Conservation (phyloP, 257 asterid species). For the Capsicum rhomboideum region DNA sequence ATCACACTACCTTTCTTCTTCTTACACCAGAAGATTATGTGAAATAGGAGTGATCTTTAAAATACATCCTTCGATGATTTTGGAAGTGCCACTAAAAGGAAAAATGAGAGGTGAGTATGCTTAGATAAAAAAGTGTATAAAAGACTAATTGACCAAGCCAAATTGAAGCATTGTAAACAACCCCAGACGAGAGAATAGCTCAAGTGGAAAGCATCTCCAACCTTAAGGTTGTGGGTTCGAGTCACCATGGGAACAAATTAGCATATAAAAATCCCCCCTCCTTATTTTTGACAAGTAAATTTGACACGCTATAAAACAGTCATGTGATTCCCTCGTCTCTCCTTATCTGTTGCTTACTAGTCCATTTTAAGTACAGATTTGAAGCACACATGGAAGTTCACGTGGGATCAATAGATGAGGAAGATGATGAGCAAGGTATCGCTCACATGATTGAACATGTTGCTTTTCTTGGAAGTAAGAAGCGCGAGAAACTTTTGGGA, state of each 20-base stretch:
- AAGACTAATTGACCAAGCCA: neutral
- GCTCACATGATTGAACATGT: slow-evolving; percentile 99
- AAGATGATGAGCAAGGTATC: slow-evolving; percentile 98
- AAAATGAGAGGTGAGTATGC: neutral
- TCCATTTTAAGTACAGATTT: slow-evolving; percentile 45
- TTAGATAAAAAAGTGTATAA: neutral
- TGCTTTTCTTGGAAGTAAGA: slow-evolving; percentile 99
- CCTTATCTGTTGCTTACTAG: slow-evolving; percentile 2
- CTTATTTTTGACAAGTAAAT: neutral
- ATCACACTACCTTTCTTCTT: neutral
- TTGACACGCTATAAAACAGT: neutral
- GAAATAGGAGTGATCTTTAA: neutral
- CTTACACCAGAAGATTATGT: neutral
- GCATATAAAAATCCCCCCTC: neutral
- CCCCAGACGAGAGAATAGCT: neutral
- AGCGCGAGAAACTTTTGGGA: slow-evolving; percentile 98
- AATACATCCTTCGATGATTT: neutral
- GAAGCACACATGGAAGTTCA: slow-evolving; percentile 99
- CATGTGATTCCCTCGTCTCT: neutral
- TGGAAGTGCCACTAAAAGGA: neutral
- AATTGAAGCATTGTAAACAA: neutral
- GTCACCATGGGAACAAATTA: neutral
- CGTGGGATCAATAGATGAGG: slow-evolving; percentile 97
- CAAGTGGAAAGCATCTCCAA: neutral
- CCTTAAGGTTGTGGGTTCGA: neutral